These are phyloP conservation scores for Mytilinidion resinicola DNA, from an alignment of 495 filamentous ascomycete genomes.

Conservation along the genomic window DNA sequence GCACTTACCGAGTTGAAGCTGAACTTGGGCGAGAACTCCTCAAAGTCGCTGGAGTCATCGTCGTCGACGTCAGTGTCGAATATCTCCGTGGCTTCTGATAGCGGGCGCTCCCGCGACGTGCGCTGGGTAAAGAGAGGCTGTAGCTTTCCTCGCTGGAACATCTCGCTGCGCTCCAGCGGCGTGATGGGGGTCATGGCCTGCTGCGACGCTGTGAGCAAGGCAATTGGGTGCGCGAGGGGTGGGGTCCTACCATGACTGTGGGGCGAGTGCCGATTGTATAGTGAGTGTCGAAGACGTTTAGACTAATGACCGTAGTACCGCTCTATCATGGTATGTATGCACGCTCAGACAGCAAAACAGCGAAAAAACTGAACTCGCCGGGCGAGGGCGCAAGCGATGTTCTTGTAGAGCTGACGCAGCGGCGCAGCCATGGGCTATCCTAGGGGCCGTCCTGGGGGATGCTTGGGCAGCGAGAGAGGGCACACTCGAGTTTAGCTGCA, in stretches of 20 bases:
- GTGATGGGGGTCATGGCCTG: conserved; percentile 36
- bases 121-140: conserved; percentile 31
- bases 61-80: conserved; percentile 69
- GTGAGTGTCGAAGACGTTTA: conserved; percentile 1
- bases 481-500: too few species aligned
- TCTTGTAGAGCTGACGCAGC: conserved; percentile 32
- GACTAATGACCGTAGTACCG: conserved; percentile 2
- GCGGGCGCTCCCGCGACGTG: conserved; percentile 37
- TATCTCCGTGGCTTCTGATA: conserved; percentile 63
- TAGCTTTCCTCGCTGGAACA: conserved; percentile 36
- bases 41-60: conserved; percentile 53
- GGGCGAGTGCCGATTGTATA: background rate
- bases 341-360: conserved; percentile 12
- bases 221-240: conserved; percentile 3
- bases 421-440: background rate
- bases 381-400: conserved; percentile 31
- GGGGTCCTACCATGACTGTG: conserved; percentile 25
- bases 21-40: conserved; percentile 44
- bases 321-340: conserved; percentile 23
- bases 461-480: conserved; percentile 1
- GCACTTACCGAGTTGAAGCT: conserved; percentile 47
- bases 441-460: background rate
- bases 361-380: conserved; percentile 23
- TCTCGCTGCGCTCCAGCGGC: conserved; percentile 43
- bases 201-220: conserved; percentile 13